Conservation (phyloP, 1,284 basidiomycete genomes). For the Boletellus sp. region DNA sequence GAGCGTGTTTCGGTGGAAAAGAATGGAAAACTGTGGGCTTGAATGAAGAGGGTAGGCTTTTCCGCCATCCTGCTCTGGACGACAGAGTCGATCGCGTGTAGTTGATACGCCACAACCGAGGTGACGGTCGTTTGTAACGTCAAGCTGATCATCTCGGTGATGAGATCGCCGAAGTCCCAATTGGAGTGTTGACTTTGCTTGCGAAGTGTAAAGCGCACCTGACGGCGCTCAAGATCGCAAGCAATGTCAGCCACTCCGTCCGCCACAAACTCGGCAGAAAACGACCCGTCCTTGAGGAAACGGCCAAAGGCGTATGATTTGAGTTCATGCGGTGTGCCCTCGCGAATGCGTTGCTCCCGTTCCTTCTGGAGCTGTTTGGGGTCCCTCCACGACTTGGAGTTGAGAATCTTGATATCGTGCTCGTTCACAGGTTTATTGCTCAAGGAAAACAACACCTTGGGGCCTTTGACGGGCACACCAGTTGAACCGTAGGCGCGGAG, state of each 20-base stretch:
- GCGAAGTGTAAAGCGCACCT: conserved; percentile 29
- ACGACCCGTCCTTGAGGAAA: conserved; percentile 33
- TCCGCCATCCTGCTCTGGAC: conserved; percentile 9
- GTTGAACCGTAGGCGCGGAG: conserved; percentile 25
- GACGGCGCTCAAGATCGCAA: conserved; percentile 31
- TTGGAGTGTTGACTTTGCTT: conserved; percentile 14
- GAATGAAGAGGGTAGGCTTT: conserved; percentile 23
- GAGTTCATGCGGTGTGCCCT: conserved; percentile 25
- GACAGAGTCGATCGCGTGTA: conserved; percentile 12
- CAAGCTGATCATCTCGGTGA: conserved; percentile 9
- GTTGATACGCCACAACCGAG: conserved; percentile 17
- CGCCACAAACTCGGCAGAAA: conserved; percentile 35
- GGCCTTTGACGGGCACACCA: conserved; percentile 28
- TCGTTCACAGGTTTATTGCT: conserved; percentile 22
- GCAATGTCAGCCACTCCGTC: conserved; percentile 30
- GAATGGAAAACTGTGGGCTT: conserved; percentile 22
- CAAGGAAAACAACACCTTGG: conserved; percentile 16
- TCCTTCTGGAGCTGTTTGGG: conserved; percentile 27
- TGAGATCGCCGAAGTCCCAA: background rate
- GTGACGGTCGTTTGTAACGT: background rate
- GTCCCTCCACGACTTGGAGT: conserved; percentile 30
- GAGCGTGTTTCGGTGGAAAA: conserved; percentile 13
- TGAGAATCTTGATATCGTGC: conserved; percentile 24
- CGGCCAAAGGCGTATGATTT: conserved; percentile 34
- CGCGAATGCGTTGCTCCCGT: conserved; percentile 20